Base-by-base conservation (phyloP, 805 yeast genomes). In the Scheffersomyces coipomensis region DNA sequence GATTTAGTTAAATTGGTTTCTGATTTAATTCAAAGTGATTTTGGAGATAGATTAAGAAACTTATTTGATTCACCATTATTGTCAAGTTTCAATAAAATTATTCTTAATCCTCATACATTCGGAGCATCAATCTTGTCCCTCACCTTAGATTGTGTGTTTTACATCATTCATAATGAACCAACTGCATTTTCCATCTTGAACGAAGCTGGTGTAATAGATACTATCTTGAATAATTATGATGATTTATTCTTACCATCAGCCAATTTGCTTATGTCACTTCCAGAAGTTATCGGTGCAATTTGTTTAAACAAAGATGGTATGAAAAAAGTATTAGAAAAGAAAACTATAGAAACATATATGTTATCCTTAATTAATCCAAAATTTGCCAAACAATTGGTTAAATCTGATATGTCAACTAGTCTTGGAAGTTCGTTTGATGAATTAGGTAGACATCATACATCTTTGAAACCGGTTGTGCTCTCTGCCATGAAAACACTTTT, bases 161-260 rank as follows among this genome's bases (percentile, higher is more conserved):
- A 75, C 10, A 86, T 88, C 43, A 80, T 90, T 21, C 91, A 90
- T 55, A 85, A 84, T 48, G 97, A 91, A 52, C 97, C 97, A 7
- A 88, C 97, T 0, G 87, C 96, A 3, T 90, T 75, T 52, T 74
- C 85, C 2, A 81, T 90, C 30, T 69, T 90, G 47, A 81, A 78
- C 29, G 98, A 90, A 56, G 83, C 95, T 0, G 77, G 79, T 0
- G 78, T 86, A 1, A 78, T 90, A 26, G 84, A 83, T 34, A 66
- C 78, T 2, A 71, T 89, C 26, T 58, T 89, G 35, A 72, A 73
- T 9, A 72, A 81, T 34, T 83, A 84, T 52, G 72, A 71, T 11
- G 52, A 56, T 0, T 73, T 85, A 17, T 65, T 88, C 42, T 67
- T 78, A 10, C 83, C 83, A 4, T 73, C 82, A 17, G 68, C 77